Conservation (phyloP, 768 basidiomycete genomes). For the Kwoniella europaea region DNA sequence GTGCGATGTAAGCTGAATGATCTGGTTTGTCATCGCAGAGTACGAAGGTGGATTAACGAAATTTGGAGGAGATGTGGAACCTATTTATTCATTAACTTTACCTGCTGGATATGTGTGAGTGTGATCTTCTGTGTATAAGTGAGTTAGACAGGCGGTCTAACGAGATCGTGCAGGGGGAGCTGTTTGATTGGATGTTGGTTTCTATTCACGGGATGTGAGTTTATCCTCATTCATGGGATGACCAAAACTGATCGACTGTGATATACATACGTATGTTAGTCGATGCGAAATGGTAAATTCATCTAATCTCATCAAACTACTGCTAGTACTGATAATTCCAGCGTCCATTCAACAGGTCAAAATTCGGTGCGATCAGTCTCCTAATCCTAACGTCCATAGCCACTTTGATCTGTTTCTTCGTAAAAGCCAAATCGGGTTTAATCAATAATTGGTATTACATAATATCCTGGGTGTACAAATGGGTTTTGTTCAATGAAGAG, state of each 20-base stretch:
- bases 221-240: background rate
- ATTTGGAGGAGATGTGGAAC: slow-evolving; percentile 30
- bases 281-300: slow-evolving; percentile 27
- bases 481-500: slow-evolving; percentile 8
- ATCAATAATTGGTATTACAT: slow-evolving; percentile 15
- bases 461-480: slow-evolving; percentile 7
- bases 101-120: slow-evolving; percentile 50
- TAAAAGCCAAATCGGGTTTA: slow-evolving; percentile 24
- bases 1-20: background rate
- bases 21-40: slow-evolving; percentile 12
- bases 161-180: slow-evolving; percentile 33
- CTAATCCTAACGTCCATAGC: slow-evolving; percentile 19
- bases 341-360: slow-evolving; percentile 28
- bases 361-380: slow-evolving; percentile 41
- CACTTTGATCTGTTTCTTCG: slow-evolving; percentile 29
- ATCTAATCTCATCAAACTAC: background rate
- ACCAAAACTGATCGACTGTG: background rate
- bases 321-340: background rate
- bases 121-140: no score
- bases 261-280: background rate
- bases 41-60: slow-evolving; percentile 43
- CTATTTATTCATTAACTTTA: slow-evolving; percentile 27
- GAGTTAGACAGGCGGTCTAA: no score
- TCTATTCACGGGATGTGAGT: slow-evolving; percentile 43
- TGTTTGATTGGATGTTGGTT: slow-evolving; percentile 44